Percentiles rank a stretch among this genome's conserved stretches.
These are phyloP conservation scores for Sinapis alba DNA, from an alignment of 441 rosid species.

Conservation along the genomic window DNA sequence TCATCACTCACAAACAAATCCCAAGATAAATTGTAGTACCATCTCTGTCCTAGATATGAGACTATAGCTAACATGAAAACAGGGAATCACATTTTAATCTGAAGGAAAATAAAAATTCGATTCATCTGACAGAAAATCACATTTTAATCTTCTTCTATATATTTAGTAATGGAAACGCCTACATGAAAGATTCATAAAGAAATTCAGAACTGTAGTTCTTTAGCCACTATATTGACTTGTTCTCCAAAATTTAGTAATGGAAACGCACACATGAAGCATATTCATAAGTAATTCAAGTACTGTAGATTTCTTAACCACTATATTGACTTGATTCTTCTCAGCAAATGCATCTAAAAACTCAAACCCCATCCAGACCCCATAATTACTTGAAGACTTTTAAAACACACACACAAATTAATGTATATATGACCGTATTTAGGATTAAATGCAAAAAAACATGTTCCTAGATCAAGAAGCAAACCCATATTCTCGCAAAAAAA, in stretches of 20 bases:
- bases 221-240: neutral
- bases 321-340: neutral
- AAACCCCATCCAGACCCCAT: neutral
- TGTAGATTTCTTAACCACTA: neutral
- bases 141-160: neutral
- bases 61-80: neutral
- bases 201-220: neutral
- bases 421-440: neutral
- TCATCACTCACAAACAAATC: neutral
- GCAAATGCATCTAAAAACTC: neutral
- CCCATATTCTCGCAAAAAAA: neutral
- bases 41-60: neutral
- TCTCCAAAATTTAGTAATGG: neutral
- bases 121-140: neutral
- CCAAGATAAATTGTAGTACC: neutral
- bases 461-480: neutral
- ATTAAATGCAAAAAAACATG: neutral
- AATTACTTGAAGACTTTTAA: neutral
- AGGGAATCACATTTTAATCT: neutral
- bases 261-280: neutral
- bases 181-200: neutral
- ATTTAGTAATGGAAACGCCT: neutral
- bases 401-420: neutral
- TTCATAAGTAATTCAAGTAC: neutral
- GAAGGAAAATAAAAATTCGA: neutral